These are phyloP conservation scores for Tremellales sp. DNA, from an alignment of 1,284 basidiomycete genomes.

Conservation along the genomic window DNA sequence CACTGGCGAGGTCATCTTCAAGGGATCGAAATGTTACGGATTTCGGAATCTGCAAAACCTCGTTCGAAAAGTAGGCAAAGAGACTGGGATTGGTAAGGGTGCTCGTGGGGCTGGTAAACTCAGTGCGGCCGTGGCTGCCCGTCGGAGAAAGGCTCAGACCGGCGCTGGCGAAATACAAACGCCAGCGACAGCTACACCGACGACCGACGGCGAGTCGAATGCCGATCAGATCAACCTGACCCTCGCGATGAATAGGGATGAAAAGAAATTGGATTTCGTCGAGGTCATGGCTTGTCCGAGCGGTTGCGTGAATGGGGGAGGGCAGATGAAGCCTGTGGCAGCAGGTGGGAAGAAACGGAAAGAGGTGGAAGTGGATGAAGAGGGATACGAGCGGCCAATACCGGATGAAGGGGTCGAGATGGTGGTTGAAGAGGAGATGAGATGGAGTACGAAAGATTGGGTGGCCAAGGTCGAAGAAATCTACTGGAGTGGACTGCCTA, in stretches of 20 bases:
- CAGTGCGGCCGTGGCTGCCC: conserved; percentile 44
- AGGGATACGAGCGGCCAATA: conserved; percentile 60
- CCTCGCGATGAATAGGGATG: conserved; percentile 43
- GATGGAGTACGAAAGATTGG: conserved; percentile 61
- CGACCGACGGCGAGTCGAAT: conserved; percentile 19
- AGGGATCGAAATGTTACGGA: conserved; percentile 92
- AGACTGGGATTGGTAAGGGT: conserved; percentile 69
- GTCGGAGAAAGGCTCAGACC: conserved; percentile 45
- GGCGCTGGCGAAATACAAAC: conserved; percentile 42
- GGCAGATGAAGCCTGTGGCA: conserved; percentile 67
- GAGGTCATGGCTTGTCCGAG: conserved; percentile 99
- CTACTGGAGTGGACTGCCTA: conserved; percentile 63
- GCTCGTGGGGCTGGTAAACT: conserved; percentile 43
- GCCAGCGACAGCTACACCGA: conserved; percentile 16
- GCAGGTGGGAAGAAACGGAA: conserved; percentile 2
- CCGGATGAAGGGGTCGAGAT: conserved; percentile 48
- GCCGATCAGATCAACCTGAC: conserved; percentile 1
- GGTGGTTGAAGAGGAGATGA: conserved; percentile 49
- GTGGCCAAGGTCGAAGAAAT: conserved; percentile 67
- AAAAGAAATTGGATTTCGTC: conserved; percentile 81
- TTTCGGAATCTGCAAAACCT: conserved; percentile 97
- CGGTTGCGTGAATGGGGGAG: conserved; percentile 96
- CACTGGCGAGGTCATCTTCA: conserved; percentile 68
- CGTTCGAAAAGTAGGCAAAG: conserved; percentile 85
- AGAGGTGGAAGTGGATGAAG: conserved; percentile 52